Conservation (phyloP, 2,329 filamentous ascomycete genomes). For the Nothophoma quercina region DNA sequence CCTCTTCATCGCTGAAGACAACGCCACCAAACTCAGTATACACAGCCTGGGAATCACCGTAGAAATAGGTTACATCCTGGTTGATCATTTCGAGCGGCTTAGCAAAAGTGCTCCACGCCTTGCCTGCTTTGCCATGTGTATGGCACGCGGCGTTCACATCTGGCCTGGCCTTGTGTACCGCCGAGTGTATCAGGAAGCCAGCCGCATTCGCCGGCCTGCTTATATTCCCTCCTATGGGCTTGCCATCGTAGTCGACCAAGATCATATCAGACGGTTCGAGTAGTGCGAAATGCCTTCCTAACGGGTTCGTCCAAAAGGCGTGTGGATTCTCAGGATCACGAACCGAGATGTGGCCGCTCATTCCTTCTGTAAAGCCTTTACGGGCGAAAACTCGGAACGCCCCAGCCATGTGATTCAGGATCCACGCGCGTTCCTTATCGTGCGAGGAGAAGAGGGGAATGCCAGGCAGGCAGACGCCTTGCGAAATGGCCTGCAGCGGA, state of each 20-base stretch:
- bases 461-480: constrained; percentile 57
- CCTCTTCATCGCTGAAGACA: constrained; percentile 70
- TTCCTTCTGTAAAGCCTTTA: constrained; percentile 72
- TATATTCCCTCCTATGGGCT: constrained; percentile 68
- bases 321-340: constrained; percentile 69
- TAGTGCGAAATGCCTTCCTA: constrained; percentile 70
- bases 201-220: constrained; percentile 69
- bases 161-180: constrained; percentile 70
- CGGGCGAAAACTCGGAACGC: constrained; percentile 74
- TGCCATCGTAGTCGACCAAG: constrained; percentile 69
- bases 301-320: constrained; percentile 73
- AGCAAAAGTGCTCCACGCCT: constrained; percentile 73
- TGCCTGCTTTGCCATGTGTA: constrained; percentile 70
- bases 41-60: constrained; percentile 68
- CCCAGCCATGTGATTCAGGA: constrained; percentile 69
- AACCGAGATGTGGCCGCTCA: constrained; percentile 72
- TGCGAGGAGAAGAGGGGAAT: constrained; percentile 65
- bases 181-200: constrained; percentile 74
- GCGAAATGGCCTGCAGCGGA: constrained; percentile 54
- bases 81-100: constrained; percentile 74
- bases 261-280: constrained; percentile 73
- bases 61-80: constrained; percentile 71
- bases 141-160: constrained; percentile 74
- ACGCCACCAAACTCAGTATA: constrained; percentile 71
- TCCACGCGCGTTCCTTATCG: constrained; percentile 67